Evolutionary conservation across 2,329 filamentous ascomycete genomes (phyloP), one percentile per base, ranked within the genome.

Genomic region (Nannizziopsis barbatae): DNA sequence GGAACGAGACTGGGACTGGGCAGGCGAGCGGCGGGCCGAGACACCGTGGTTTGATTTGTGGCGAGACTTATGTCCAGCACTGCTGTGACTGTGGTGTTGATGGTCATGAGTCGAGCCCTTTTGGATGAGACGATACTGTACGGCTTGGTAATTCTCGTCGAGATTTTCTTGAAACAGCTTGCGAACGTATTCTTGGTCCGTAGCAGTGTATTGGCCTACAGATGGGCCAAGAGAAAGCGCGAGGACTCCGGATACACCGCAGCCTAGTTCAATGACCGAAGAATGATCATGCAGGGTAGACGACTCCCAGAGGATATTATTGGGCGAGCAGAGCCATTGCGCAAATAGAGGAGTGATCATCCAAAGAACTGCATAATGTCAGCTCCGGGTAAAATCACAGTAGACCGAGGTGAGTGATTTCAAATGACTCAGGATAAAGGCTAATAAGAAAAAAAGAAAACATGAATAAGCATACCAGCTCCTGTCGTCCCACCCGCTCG

Each of bases 141-240:
- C 18, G 2, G 39, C 20, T 10, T 43, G 46, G 6, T 39, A 17
- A 20, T 71, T 71, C 10, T 56, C 76, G 0, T 73, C 66, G 2
- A 96, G 67, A 62, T 96, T 98, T 55, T 80, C 76, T 52, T 78
- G 76, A n/a, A 95, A 70, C 0, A 90, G 68, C 52, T 80, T 83
- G 51, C 84, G 74, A 1, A 94, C 84, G 64, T 96, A 96, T 39
- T 79, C 68, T 65, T 95, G 90, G 63, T 98, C 92, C 0, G 89
- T 95, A 40, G 92, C 79, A 39, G 88, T 73, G 62, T 92, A 93
- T 51, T 71, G 71, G 5, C 60, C 54, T 14, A 93, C 73, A 2
- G 68, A 69, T 1, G 77, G 75, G 1, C 77, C 75, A 10, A 95
- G 66, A 5, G 79, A 71, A 33, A 92, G 71, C 2, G 83, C 86